Base-by-base conservation (phyloP, 192 early-diverging fungal genomes). In the Pilaira anomala region DNA sequence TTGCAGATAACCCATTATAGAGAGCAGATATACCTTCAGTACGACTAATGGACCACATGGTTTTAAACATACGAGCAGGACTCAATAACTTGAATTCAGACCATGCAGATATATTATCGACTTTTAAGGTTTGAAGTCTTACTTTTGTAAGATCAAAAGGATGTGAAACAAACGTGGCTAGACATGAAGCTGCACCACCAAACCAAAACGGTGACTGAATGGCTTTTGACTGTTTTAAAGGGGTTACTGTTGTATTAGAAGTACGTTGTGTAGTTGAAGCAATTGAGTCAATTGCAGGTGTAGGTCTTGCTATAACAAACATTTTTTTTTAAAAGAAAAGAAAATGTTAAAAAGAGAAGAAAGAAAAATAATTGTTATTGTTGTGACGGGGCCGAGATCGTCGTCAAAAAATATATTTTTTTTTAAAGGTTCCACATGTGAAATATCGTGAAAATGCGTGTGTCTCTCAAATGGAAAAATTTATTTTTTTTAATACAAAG, bases 81-180 rank as follows among this genome's bases (percentile, higher is more conserved):
- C 53, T 28, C 18, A 69, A 57, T 12, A 59, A 22, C 28, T 49
- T 56, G 25, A 61, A 61, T 46, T 48, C 59, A 8, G 59, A 48
- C 59, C 39, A 56, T 14, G 25, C 19, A 14, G 52, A 44, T 28
- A 39, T 76, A 48, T 65, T 68, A 1, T 65, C 71, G 16, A 72
- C 39, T 66, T 57, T 65, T 63, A 80, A 7, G 53, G 75, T 65
- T 67, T 80, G 69, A 46, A 96, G 75, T 22, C 94, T 87, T 28
- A 98, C 96, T 75, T 98, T 96, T 53, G 89, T 80, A 51, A 93
- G 81, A 73, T 95, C 93, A 48, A 97, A 81, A 48, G 90, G 87
- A 70, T 96, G 88, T 1, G 86, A 88, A 29, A 90, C 85, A 22
- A 86, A 71, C 18, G 81, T 77, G 7, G 85, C 83, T 8, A 78